Evolutionary conservation across 75 land plant species (phyloP), one percentile per base, ranked within the genome.

Genomic region (Pinus albicaulis): DNA sequence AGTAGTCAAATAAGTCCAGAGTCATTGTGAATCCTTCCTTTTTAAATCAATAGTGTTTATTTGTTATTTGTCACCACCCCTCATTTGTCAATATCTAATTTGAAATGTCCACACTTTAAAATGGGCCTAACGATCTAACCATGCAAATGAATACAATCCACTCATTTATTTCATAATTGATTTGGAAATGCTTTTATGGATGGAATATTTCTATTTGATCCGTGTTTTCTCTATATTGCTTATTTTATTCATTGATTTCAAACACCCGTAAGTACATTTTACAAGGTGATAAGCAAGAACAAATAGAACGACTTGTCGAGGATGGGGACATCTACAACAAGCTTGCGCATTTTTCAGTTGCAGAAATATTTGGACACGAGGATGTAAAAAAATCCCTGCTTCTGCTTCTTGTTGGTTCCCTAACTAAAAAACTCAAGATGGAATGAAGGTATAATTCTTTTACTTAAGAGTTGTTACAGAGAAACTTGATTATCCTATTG

Each of bases 311-410:
- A 38, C 84, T 97, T 76, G 88, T 93, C 77, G n/a, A n/a, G n/a
- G n/a, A n/a, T n/a, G n/a, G n/a, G n/a, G n/a, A n/a, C n/a, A n/a
- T n/a, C n/a, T n/a, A n/a, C n/a, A n/a, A n/a, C n/a, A n/a, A n/a
- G n/a, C n/a, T n/a, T n/a, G n/a, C n/a, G n/a, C n/a, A 80, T 24
- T 94, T 98, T 57, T 83, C 94, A 41, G 99, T 98, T 71, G 98
- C 98, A 59, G 99, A 97, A 81, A 97, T 97, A 62, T 97, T 86
- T 89, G 99, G 99, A 23, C 99, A 97, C 75, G 98, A 94, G 75
- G 99, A 94, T 89, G 90, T 94, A 19, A 97, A 97, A 75, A 97
- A 92, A 73, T 98, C 98, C 63, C 80, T 97, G 13, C 84, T 97
- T 38, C 87, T 97, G 71, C 93, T 94, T 6, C 90, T 97, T 83